These are phyloP conservation scores for Boletus coccyginus DNA, from an alignment of 768 basidiomycete species.

Conservation along the genomic window DNA sequence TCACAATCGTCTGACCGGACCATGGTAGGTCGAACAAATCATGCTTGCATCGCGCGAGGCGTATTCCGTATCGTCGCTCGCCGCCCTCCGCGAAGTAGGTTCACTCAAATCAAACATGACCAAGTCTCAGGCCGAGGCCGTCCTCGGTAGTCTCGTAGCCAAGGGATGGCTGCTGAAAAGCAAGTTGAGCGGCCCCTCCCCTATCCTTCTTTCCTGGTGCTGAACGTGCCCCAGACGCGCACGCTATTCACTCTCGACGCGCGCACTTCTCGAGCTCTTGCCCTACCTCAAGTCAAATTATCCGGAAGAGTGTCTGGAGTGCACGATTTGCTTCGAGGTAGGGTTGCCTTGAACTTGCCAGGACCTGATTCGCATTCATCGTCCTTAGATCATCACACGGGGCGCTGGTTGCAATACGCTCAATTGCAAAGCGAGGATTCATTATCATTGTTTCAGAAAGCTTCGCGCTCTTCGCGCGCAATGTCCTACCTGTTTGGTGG, in stretches of 20 bases:
- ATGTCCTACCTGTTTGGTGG: slow-evolving; percentile 56
- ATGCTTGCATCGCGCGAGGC: slow-evolving; percentile 74
- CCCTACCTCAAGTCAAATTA: slow-evolving; percentile 74
- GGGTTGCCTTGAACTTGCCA: slow-evolving; percentile 1
- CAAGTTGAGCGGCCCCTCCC: slow-evolving; percentile 48
- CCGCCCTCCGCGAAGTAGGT: slow-evolving; percentile 69
- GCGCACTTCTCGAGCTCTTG: slow-evolving; percentile 69
- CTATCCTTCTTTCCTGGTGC: not conserved
- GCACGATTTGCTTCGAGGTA: slow-evolving; percentile 73
- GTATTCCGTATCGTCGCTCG: slow-evolving; percentile 74
- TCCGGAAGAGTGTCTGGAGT: slow-evolving; percentile 67
- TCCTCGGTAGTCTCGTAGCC: slow-evolving; percentile 80
- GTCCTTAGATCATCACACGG: slow-evolving; percentile 60
- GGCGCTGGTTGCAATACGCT: slow-evolving; percentile 60
- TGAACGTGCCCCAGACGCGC: slow-evolving; percentile 43
- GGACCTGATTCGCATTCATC: not conserved
- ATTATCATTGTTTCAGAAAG: slow-evolving; percentile 58
- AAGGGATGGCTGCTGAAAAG: slow-evolving; percentile 76
- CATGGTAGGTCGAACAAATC: slow-evolving; percentile 75
- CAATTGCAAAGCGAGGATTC: slow-evolving; percentile 64
- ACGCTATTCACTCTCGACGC: slow-evolving; percentile 73
- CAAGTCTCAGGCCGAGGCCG: slow-evolving; percentile 69
- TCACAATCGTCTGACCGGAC: not conserved
- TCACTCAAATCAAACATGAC: slow-evolving; percentile 62
- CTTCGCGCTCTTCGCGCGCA: slow-evolving; percentile 42